These are phyloP conservation scores for Alopecurus myosuroides DNA, from an alignment of 176 grass and related monocot genomes.

Conservation along the genomic window DNA sequence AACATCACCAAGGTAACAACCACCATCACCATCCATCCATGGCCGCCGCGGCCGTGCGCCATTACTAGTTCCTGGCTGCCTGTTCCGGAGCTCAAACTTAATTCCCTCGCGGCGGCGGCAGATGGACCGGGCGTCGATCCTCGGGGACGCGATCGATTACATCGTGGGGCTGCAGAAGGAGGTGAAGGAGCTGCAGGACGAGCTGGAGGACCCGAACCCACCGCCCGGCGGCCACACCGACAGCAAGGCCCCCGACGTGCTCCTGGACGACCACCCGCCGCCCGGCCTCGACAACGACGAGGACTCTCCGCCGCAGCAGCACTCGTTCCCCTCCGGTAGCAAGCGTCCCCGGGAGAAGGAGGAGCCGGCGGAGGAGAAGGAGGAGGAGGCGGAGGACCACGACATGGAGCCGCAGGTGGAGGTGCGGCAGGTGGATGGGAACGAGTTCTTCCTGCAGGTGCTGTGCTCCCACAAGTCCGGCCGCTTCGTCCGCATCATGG, in stretches of 20 bases:
- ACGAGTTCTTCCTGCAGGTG: slow-evolving; percentile 91
- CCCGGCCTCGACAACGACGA: slow-evolving; percentile 47
- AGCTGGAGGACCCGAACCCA: slow-evolving; percentile 61
- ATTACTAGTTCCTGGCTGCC: neutral
- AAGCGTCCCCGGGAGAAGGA: slow-evolving; percentile 18
- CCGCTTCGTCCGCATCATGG: slow-evolving; percentile 68
- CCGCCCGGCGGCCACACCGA: neutral
- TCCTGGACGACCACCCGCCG: slow-evolving; percentile 36
- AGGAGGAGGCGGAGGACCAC: slow-evolving; percentile 22
- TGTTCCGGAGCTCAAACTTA: neutral
- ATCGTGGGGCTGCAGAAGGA: slow-evolving; percentile 79
- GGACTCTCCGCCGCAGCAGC: slow-evolving; percentile 4
- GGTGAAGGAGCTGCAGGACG: slow-evolving; percentile 81
- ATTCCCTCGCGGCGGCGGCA: neutral
- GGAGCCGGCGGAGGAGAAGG: neutral
- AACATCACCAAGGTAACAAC: slow-evolving; percentile 88
- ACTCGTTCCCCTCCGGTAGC: neutral
- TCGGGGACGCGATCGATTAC: slow-evolving; percentile 92
- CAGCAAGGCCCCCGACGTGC: slow-evolving; percentile 37
- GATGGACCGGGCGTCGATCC: slow-evolving; percentile 94
- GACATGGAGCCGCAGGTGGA: slow-evolving; percentile 84
- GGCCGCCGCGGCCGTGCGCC: neutral
- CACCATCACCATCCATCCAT: neutral
- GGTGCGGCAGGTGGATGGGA: slow-evolving; percentile 66
- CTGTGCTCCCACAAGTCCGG: slow-evolving; percentile 63